These are phyloP conservation scores for Zea luxurians DNA, from an alignment of 176 grass and related monocot species.

Conservation along the genomic window DNA sequence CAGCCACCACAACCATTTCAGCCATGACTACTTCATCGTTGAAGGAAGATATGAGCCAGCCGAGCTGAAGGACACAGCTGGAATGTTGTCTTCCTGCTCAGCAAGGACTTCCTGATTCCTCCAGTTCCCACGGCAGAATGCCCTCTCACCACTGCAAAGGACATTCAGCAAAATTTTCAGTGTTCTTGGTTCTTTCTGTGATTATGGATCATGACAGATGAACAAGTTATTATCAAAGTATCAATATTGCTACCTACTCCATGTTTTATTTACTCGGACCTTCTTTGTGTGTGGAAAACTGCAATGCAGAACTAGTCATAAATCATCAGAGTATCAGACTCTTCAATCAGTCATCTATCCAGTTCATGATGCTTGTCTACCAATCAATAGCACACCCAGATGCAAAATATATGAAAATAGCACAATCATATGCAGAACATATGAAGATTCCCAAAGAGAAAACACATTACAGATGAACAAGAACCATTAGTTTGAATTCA, in stretches of 20 bases:
- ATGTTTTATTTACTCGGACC: background rate
- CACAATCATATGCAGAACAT: background rate
- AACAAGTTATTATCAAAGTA: background rate
- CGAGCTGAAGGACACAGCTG: slow-evolving; percentile 20
- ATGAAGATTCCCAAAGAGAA: background rate
- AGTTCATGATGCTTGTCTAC: background rate
- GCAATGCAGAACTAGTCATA: background rate
- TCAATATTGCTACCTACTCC: background rate
- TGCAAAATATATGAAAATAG: background rate
- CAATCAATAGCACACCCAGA: background rate
- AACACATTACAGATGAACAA: background rate
- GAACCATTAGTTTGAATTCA: background rate
- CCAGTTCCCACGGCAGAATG: slow-evolving; percentile 63
- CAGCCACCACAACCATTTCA: slow-evolving; percentile 49
- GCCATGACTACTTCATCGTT: slow-evolving; percentile 70
- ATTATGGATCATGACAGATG: background rate
- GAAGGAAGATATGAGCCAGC: slow-evolving; percentile 28
- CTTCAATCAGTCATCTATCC: background rate
- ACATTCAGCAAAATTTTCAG: slow-evolving; percentile 37
- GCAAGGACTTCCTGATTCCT: slow-evolving; percentile 54
- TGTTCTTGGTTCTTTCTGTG: background rate
- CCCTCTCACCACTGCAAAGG: slow-evolving; percentile 60
- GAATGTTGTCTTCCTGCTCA: slow-evolving; percentile 52
- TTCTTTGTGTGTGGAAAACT: background rate
- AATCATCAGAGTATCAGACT: background rate